Percentiles rank a stretch among this genome's conserved stretches.
Evolutionary conservation across 306 rosid species (phyloP).

Genomic region (Acmispon strigosus): DNA sequence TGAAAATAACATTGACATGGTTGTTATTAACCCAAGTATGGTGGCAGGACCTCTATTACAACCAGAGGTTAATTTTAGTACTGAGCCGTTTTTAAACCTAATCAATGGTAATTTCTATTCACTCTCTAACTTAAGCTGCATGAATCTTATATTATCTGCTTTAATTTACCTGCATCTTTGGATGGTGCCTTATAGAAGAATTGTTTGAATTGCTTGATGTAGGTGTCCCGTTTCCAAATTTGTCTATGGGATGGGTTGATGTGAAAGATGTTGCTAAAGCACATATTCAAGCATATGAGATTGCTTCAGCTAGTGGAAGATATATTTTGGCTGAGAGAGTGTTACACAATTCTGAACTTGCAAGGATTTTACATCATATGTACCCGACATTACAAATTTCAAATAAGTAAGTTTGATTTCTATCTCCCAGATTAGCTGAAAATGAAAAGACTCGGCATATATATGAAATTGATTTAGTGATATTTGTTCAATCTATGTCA

Average conservation of each 20-base stretch:
- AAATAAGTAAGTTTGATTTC: conserved; percentile 37
- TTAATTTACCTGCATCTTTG: neutral
- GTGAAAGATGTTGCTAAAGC: conserved; percentile 75
- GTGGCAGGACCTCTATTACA: conserved; percentile 81
- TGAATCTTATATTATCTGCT: neutral
- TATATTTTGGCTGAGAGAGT: conserved; percentile 53
- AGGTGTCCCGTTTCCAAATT: conserved; percentile 58
- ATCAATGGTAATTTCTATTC: conserved; percentile 45
- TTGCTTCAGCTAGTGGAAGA: conserved; percentile 63
- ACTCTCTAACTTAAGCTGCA: neutral
- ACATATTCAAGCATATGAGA: conserved; percentile 64
- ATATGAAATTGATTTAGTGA: no score
- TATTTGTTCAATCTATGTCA: no score
- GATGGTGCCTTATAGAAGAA: no score
- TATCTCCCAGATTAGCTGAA: neutral
- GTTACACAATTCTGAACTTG: conserved; percentile 37
- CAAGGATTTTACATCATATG: conserved; percentile 34
- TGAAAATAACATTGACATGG: conserved; percentile 72
- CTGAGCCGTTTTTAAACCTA: conserved; percentile 38
- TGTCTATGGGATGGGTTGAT: conserved; percentile 47
- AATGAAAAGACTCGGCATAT: neutral
- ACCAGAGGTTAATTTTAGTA: conserved; percentile 63
- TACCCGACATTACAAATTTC: conserved; percentile 53
- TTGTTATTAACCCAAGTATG: conserved; percentile 61
- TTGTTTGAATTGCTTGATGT: conserved; percentile 7